phyloP scores from a whole-genome alignment of 2,329 filamentous ascomycete genomes.

The Trichophaea hybrida region DNA sequence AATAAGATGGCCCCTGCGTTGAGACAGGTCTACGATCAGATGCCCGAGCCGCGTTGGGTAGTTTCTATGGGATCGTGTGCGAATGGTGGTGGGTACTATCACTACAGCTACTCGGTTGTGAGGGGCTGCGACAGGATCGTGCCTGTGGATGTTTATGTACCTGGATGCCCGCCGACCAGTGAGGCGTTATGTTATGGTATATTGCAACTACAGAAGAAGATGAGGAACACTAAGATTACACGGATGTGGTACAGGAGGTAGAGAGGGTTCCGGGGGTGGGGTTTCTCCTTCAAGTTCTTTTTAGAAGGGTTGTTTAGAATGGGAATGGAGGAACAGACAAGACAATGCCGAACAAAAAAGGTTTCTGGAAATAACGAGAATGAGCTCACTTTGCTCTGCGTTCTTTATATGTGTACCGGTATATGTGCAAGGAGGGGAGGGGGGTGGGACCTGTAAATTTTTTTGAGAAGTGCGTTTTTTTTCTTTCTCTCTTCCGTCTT shows the following conservation, averaged over 20 bases:
- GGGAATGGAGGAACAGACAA: not conserved
- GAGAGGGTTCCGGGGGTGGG: constrained; percentile 12
- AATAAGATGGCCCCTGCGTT: constrained; percentile 94
- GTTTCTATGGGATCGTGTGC: constrained; percentile 74
- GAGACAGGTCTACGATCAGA: constrained; percentile 86
- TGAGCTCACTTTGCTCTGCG: no score
- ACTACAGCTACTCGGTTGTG: constrained; percentile 68
- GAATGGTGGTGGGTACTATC: constrained; percentile 75
- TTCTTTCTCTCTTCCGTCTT: not conserved
- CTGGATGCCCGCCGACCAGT: constrained; percentile 51
- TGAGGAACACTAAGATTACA: constrained; percentile 40
- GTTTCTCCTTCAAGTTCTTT: not conserved
- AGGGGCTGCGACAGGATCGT: constrained; percentile 63
- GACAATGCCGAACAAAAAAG: no score
- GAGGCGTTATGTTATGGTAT: constrained; percentile 55
- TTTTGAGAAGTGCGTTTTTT: not conserved
- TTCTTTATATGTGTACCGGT: no score
- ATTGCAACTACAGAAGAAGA: constrained; percentile 65
- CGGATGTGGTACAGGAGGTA: constrained; percentile 44
- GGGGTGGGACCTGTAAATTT: not conserved
- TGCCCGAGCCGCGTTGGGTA: constrained; percentile 75
- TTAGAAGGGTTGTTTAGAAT: not conserved
- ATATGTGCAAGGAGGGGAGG: not conserved
- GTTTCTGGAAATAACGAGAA: no score
- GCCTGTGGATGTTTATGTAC: constrained; percentile 67